Evolutionary conservation across 1,284 basidiomycete species (phyloP).

Genomic region (Phellinidium pouzarii): DNA sequence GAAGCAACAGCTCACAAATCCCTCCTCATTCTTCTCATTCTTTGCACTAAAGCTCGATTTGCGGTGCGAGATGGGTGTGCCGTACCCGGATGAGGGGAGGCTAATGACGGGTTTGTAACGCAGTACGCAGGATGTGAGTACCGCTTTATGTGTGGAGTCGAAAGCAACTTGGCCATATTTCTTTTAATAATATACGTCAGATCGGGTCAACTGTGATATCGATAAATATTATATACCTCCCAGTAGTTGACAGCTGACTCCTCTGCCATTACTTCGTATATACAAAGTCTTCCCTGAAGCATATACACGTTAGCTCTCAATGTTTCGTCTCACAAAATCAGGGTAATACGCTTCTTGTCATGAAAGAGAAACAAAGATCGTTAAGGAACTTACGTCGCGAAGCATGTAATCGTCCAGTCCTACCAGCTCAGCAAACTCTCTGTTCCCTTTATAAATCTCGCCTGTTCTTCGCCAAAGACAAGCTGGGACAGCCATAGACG

Average conservation of each 20-base stretch:
- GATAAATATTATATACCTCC: constrained; percentile 55
- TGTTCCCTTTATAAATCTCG: constrained; percentile 97
- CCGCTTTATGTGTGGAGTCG: constrained; percentile 82
- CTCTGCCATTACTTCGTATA: constrained; percentile 96
- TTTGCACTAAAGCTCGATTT: constrained; percentile 19
- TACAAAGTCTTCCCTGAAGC: constrained; percentile 79
- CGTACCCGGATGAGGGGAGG: constrained; percentile 23
- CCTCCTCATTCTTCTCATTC: constrained; percentile 34
- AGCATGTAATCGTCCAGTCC: constrained; percentile 78
- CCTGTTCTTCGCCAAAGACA: constrained; percentile 96
- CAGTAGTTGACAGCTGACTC: constrained; percentile 97
- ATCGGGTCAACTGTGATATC: background rate
- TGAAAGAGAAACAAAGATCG: constrained; percentile 26
- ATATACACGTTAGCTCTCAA: too few relatives aligned
- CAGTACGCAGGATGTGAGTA: constrained; percentile 89
- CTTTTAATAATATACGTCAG: constrained; percentile 31
- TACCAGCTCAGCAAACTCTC: constrained; percentile 87
- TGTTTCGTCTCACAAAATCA: constrained; percentile 22
- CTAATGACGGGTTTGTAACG: constrained; percentile 61
- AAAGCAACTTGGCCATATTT: constrained; percentile 95
- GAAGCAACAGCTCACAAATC: constrained; percentile 88
- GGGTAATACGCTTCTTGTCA: background rate
- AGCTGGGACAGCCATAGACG: constrained; percentile 92
- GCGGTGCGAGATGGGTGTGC: constrained; percentile 19
- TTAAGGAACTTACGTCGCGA: constrained; percentile 52